A percentile compares a stretch with the other conserved stretches of the same genome.
These are phyloP conservation scores for Candida cerambycidarum DNA, from an alignment of 805 yeast genomes.

Conservation along the genomic window DNA sequence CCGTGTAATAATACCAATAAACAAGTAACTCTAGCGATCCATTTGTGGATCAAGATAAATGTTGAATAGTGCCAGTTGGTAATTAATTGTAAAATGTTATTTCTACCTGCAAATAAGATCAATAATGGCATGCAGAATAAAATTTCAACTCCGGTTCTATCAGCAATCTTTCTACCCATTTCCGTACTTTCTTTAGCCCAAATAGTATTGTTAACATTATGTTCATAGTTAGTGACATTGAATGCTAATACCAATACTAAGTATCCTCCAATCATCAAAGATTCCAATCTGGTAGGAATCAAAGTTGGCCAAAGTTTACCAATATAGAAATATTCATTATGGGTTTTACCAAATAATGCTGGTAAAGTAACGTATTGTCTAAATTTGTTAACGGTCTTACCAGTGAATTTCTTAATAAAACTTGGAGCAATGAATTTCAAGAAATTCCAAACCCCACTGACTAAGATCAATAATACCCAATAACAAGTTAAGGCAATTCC, in stretches of 20 bases:
- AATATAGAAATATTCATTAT: constrained; percentile 15
- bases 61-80: constrained; percentile 65
- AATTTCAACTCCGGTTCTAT: constrained; percentile 52
- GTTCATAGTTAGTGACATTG: constrained; percentile 24
- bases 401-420: constrained; percentile 30
- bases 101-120: constrained; percentile 68
- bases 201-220: constrained; percentile 23
- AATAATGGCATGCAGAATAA: constrained; percentile 56
- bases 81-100: constrained; percentile 60
- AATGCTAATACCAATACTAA: constrained; percentile 31
- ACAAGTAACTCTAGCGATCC: constrained; percentile 56
- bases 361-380: constrained; percentile 27
- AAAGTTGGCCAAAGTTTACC: constrained; percentile 21
- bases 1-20: constrained; percentile 57
- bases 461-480: constrained; percentile 31
- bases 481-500: constrained; percentile 27
- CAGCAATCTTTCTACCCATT: constrained; percentile 47
- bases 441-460: constrained; percentile 33
- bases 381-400: constrained; percentile 18
- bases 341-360: constrained; percentile 21
- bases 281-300: constrained; percentile 56
- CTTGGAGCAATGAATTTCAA: constrained; percentile 22
- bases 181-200: constrained; percentile 26
- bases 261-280: constrained; percentile 42
- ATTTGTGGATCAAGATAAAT: constrained; percentile 64